Conservation (phyloP, 1,284 basidiomycete genomes). For the Ganoderma leucocontextum region DNA sequence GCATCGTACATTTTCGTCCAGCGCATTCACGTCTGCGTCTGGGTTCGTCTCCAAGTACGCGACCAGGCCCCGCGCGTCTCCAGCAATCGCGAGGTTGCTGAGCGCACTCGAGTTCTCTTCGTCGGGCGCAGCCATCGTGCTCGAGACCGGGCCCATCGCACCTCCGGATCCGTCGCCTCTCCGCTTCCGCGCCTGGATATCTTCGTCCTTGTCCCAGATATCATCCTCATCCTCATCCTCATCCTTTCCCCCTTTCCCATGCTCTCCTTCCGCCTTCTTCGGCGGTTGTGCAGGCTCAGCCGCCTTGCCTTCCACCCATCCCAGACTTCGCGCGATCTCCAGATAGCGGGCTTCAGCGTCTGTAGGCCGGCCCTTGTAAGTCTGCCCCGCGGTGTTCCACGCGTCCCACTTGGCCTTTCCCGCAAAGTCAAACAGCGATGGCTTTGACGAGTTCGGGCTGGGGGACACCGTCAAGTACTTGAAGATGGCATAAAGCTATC, state of each 20-base stretch:
- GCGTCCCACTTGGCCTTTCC: conserved; percentile 91
- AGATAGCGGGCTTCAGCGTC: conserved; percentile 73
- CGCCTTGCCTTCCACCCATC: conserved; percentile 63
- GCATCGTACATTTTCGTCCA: conserved; percentile 71
- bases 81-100: conserved; percentile 72
- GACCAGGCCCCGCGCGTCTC: conserved; percentile 57
- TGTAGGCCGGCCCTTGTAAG: conserved; percentile 50
- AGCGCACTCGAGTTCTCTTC: conserved; percentile 52
- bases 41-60: conserved; percentile 54
- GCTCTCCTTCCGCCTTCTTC: conserved; percentile 15
- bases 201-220: conserved; percentile 36
- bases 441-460: conserved; percentile 65
- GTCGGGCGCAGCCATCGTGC: conserved; percentile 59
- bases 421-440: conserved; percentile 84
- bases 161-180: conserved; percentile 42
- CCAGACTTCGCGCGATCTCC: conserved; percentile 70
- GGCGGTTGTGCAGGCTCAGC: conserved; percentile 17
- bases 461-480: conserved; percentile 75
- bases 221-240: conserved; percentile 38
- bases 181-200: conserved; percentile 15
- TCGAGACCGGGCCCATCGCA: conserved; percentile 71
- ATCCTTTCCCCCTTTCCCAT: conserved; percentile 1
- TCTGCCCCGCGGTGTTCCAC: conserved; percentile 67
- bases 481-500: conserved; percentile 88
- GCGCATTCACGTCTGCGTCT: conserved; percentile 50